These are phyloP conservation scores for Camelina sativa DNA, from an alignment of 345 rosid genomes.

Conservation along the genomic window DNA sequence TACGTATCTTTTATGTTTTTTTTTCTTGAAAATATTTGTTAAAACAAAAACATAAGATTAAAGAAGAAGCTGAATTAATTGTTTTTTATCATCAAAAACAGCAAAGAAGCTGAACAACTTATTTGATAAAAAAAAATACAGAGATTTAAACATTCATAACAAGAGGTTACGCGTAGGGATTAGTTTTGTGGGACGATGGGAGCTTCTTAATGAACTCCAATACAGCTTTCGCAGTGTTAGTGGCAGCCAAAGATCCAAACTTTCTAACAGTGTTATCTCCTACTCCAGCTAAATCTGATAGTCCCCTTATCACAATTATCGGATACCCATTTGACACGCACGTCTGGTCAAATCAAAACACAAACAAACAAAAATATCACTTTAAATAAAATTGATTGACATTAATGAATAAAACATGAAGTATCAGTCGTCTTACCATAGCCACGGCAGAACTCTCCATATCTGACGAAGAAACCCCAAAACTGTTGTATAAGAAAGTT, in stretches of 20 bases:
- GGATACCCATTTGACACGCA: conserved; percentile 58
- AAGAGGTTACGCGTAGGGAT: background rate
- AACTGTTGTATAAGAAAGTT: conserved; percentile 47
- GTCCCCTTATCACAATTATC: conserved; percentile 50
- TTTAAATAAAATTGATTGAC: background rate
- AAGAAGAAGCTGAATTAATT: no score
- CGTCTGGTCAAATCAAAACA: conserved; percentile 41
- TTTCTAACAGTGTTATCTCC: conserved; percentile 42
- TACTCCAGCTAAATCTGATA: conserved; percentile 58
- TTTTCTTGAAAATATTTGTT: no score
- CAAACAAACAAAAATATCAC: background rate
- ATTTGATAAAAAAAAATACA: background rate
- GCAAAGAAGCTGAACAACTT: no score
- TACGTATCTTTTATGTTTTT: no score
- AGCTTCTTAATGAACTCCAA: conserved; percentile 43
- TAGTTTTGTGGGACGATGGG: conserved; percentile 10
- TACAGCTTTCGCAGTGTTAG: conserved; percentile 51
- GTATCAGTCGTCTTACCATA: conserved; percentile 42
- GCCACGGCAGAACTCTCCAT: conserved; percentile 65
- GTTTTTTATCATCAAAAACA: no score
- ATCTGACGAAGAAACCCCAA: conserved; percentile 54
- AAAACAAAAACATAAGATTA: no score
- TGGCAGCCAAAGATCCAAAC: conserved; percentile 54
- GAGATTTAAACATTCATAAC: background rate
- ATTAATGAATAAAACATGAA: background rate